Base-by-base conservation (phyloP, 179 eudicot genomes). In the Kewa caespitosa region DNA sequence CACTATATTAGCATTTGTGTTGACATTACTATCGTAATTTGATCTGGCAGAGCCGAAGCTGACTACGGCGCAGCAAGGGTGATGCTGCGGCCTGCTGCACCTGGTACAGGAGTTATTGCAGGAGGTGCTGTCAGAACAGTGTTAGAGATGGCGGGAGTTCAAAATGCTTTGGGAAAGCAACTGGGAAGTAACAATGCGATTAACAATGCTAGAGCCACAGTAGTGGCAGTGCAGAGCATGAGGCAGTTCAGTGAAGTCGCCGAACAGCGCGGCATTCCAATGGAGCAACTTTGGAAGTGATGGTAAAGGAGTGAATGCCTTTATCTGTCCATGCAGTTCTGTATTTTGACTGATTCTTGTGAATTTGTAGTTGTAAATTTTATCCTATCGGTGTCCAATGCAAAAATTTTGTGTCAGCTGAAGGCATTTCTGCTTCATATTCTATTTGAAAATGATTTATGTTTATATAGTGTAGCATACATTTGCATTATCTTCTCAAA, bases 281-380 rank as follows among this genome's bases (percentile, higher is more conserved):
- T 92, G 97, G 98, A 94, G 79, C 92, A 94, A 74, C 88, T 94
- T 25, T 94, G 98, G 98, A 92, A 92, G 87, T 94, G 91, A 90
- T 64, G n/a, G n/a, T n/a, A n/a, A n/a, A n/a, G n/a, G n/a, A n/a
- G n/a, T n/a, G n/a, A n/a, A n/a, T n/a, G n/a, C n/a, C n/a, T n/a
- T n/a, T n/a, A n/a, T n/a, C n/a, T n/a, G n/a, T n/a, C n/a, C n/a
- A n/a, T n/a, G n/a, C n/a, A n/a, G n/a, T n/a, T n/a, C n/a, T n/a
- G n/a, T n/a, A n/a, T n/a, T n/a, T n/a, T n/a, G n/a, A n/a, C n/a
- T n/a, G n/a, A n/a, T n/a, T n/a, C n/a, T n/a, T n/a, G n/a, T n/a
- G n/a, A n/a, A n/a, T n/a, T n/a, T n/a, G n/a, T n/a, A n/a, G n/a
- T n/a, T n/a, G n/a, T n/a, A n/a, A n/a, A n/a, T n/a, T n/a, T n/a